A percentile compares a stretch with the other conserved stretches of the same genome.
phyloP scores from a whole-genome alignment of 495 filamentous ascomycete genomes.

The Aspergillus avenaceus region DNA sequence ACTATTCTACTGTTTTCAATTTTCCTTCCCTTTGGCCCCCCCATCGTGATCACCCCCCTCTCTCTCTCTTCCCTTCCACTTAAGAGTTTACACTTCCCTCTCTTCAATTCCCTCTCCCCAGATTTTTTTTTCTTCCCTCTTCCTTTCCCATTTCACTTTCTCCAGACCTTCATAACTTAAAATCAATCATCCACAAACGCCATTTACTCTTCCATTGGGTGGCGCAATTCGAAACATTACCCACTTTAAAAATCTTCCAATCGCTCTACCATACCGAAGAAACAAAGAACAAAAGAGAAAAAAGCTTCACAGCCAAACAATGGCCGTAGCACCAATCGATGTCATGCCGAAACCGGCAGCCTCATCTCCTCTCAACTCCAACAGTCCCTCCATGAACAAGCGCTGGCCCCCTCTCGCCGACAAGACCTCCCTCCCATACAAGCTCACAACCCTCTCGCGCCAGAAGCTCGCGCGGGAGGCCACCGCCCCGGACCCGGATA shows the following conservation, averaged over 20 bases:
- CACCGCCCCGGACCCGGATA: slow-evolving; percentile 37
- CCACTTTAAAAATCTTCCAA: too few relatives aligned
- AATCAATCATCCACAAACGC: background rate
- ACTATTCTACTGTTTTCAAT: background rate
- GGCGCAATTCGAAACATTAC: background rate
- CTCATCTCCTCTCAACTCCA: slow-evolving; percentile 17
- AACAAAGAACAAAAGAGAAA: background rate
- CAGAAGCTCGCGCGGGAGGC: slow-evolving; percentile 41
- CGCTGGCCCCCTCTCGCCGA: slow-evolving; percentile 42
- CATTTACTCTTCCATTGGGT: background rate
- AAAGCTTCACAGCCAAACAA: slow-evolving; percentile 1
- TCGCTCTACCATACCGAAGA: background rate
- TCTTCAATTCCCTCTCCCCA: slow-evolving; percentile 1
- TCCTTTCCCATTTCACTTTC: background rate
- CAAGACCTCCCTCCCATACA: slow-evolving; percentile 38
- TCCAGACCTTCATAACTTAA: background rate
- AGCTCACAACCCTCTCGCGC: slow-evolving; percentile 38
- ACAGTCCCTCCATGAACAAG: slow-evolving; percentile 29
- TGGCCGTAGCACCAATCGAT: slow-evolving; percentile 17
- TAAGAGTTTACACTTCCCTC: background rate
- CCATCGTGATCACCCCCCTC: background rate
- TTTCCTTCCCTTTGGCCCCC: background rate
- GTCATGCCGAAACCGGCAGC: slow-evolving; percentile 7
- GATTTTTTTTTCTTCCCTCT: background rate
- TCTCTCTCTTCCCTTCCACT: background rate